Conservation (phyloP, 2,329 filamentous ascomycete genomes). For the Ascochyta viciae-villosae region DNA sequence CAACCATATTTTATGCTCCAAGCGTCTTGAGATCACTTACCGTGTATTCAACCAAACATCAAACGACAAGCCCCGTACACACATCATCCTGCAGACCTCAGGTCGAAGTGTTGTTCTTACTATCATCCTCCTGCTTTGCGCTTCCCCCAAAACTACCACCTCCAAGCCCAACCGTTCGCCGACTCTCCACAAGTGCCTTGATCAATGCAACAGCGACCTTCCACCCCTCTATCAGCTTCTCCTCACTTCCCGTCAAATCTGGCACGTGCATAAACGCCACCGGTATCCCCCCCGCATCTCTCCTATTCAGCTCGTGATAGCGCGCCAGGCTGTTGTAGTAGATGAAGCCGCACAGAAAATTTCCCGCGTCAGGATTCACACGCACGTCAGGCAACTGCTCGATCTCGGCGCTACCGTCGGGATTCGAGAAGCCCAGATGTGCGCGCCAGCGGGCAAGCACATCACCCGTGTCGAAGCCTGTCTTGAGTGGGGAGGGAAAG, state of each 20-base stretch:
- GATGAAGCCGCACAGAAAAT: constrained; percentile 48
- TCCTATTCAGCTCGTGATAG: constrained; percentile 26
- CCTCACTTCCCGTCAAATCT: constrained; percentile 38
- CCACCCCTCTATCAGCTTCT: constrained; percentile 34
- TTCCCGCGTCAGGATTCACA: constrained; percentile 41
- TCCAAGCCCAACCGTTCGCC: constrained; percentile 26
- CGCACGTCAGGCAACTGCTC: constrained; percentile 33
- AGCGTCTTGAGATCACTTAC: not conserved
- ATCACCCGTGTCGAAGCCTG: constrained; percentile 41
- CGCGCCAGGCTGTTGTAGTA: constrained; percentile 46
- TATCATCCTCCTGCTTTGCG: constrained; percentile 6
- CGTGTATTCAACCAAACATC: not conserved
- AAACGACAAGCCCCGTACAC: not conserved
- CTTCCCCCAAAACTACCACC: not conserved
- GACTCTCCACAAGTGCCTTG: constrained; percentile 44
- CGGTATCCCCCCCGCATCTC: constrained; percentile 28
- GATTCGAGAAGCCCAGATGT: constrained; percentile 18
- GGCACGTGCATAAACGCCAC: constrained; percentile 48
- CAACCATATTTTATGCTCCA: not conserved
- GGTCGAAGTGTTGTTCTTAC: not conserved
- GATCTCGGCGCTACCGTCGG: not conserved
- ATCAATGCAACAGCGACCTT: constrained; percentile 43
- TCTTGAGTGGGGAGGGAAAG: constrained; percentile 33
- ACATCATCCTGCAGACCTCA: not conserved
- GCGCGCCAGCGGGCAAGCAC: constrained; percentile 42